Evolutionary conservation across 2,329 filamentous ascomycete species (phyloP).

Genomic region (Xylariaceae sp.): DNA sequence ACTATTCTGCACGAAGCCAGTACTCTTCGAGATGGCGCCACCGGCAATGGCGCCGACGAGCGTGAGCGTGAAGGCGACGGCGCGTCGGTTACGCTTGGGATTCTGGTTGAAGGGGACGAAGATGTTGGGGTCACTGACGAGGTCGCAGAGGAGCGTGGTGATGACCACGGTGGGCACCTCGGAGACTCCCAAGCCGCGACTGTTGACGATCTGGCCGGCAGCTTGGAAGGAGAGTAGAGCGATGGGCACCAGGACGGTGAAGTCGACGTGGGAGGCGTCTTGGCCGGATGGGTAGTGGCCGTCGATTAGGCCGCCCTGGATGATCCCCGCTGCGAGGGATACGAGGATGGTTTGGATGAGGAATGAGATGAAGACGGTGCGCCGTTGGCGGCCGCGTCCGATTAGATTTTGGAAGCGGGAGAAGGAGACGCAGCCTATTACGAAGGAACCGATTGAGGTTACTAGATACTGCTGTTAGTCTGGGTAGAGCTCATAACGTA

Average conservation of each 20-base stretch:
- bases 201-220: constrained; percentile 51
- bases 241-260: constrained; percentile 31
- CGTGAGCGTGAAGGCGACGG: constrained; percentile 39
- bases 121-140: constrained; percentile 47
- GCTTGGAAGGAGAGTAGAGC: constrained; percentile 50
- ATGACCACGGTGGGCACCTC: constrained; percentile 53
- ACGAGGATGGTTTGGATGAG: constrained; percentile 28
- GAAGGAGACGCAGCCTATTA: constrained; percentile 38
- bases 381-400: constrained; percentile 27
- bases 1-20: constrained; percentile 38
- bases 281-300: constrained; percentile 28
- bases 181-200: constrained; percentile 45
- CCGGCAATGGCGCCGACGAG: constrained; percentile 45
- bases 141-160: constrained; percentile 49
- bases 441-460: constrained; percentile 39
- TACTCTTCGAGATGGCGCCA: constrained; percentile 43
- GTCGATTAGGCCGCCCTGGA: constrained; percentile 29
- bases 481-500: not conserved
- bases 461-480: constrained; percentile 18
- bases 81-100: constrained; percentile 45
- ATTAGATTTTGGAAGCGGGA: constrained; percentile 32
- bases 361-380: constrained; percentile 28
- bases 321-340: constrained; percentile 26
- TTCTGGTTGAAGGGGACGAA: constrained; percentile 41
- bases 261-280: constrained; percentile 25